Conservation (phyloP, 73 alveolate species). For the Diophrys sp. region DNA sequence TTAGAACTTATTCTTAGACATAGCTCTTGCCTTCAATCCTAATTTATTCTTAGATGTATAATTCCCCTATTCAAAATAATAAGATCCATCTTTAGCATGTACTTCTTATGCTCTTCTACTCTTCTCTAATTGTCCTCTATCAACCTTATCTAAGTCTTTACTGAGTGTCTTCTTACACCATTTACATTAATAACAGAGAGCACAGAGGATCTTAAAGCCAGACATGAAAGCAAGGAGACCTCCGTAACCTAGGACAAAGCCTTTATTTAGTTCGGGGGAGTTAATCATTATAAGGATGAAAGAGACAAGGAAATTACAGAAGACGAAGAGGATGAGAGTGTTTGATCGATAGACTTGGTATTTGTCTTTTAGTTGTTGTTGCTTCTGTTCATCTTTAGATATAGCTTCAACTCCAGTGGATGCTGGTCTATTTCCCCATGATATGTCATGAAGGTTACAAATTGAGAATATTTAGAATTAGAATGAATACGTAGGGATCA, state of each 20-base stretch:
- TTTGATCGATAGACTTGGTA: conserved; percentile 34
- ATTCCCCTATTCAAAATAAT: neutral
- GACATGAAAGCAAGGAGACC: neutral
- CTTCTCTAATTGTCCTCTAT: neutral
- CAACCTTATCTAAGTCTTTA: neutral
- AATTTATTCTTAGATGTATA: neutral
- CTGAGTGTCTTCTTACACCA: neutral
- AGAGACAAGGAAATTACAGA: conserved; percentile 1
- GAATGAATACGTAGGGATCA: conserved; percentile 54
- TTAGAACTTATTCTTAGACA: neutral
- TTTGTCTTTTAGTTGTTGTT: conserved; percentile 11
- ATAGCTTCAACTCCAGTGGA: neutral
- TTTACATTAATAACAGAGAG: neutral
- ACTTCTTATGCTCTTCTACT: neutral
- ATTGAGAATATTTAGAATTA: conserved; percentile 51
- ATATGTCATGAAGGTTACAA: conserved; percentile 63
- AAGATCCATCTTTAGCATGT: neutral
- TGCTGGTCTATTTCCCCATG: conserved; percentile 80
- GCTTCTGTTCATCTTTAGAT: neutral
- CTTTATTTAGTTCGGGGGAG: neutral
- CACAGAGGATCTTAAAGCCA: neutral
- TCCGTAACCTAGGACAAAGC: neutral
- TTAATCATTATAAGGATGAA: neutral
- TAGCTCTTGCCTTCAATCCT: neutral
- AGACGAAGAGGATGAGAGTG: conserved; percentile 23